Evolutionary conservation across 2,329 filamentous ascomycete genomes (phyloP).

Genomic region (Sporothrix variecibatus): DNA sequence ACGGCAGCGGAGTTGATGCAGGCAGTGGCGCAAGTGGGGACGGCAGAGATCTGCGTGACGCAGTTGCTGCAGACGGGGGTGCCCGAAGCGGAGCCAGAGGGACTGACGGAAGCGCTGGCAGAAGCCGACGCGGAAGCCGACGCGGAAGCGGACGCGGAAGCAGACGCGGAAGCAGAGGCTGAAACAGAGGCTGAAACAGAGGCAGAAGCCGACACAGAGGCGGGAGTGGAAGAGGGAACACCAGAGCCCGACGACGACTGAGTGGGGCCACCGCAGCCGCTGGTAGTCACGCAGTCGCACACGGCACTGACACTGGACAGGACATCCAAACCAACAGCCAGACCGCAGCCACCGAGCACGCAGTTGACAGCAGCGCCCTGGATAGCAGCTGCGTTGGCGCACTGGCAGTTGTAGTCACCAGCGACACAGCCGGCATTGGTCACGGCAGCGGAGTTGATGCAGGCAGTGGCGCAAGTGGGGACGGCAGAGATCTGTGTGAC

Average conservation of each 20-base stretch:
- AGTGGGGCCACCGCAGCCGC: slow-evolving; percentile 9
- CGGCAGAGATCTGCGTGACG: background rate
- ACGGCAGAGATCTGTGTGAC: slow-evolving; percentile 2
- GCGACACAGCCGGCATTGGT: background rate
- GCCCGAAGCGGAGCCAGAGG: background rate
- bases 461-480: slow-evolving; percentile 6
- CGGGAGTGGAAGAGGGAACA: background rate
- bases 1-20: slow-evolving; percentile 13
- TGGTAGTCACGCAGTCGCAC: slow-evolving; percentile 6
- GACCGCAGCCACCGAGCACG: slow-evolving; percentile 22
- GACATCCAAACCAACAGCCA: background rate
- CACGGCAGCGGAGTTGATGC: slow-evolving; percentile 10
- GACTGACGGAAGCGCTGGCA: background rate
- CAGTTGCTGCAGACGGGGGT: slow-evolving; percentile 20
- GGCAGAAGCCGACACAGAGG: background rate
- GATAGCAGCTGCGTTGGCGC: slow-evolving; percentile 15
- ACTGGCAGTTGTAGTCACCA: slow-evolving; percentile 22
- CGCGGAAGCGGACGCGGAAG: no score
- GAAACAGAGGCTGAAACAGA: background rate
- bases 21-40: slow-evolving; percentile 8
- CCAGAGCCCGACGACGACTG: background rate
- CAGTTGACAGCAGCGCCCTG: slow-evolving; percentile 25
- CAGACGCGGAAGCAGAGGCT: background rate
- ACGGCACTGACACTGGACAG: background rate
- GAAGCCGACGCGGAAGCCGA: background rate